These are phyloP conservation scores for Oemleria cerasiformis DNA, from an alignment of 306 rosid genomes.

Conservation along the genomic window DNA sequence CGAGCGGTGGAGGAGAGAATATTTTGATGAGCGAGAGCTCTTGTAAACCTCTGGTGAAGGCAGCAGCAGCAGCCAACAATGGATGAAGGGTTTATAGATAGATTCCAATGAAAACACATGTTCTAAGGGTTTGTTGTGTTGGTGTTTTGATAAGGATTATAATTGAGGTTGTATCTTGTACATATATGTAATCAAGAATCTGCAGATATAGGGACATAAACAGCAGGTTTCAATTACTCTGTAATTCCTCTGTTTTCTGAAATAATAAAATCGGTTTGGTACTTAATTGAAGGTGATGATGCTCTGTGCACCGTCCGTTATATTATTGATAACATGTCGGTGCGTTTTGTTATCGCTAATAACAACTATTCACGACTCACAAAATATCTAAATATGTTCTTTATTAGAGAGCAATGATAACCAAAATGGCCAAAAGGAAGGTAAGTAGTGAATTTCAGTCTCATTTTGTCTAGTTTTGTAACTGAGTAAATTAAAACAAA, in stretches of 20 bases:
- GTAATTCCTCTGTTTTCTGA: constrained; percentile 18
- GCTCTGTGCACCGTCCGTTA: no score
- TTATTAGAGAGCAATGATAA: no score
- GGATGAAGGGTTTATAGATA: neutral
- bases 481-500: no score
- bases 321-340: no score
- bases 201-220: constrained; percentile 22
- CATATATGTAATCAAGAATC: constrained; percentile 26
- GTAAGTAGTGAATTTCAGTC: no score
- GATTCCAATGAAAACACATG: neutral
- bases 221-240: constrained; percentile 5
- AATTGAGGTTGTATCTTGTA: neutral
- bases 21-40: constrained; percentile 58
- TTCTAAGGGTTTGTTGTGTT: neutral
- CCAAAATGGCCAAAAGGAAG: no score
- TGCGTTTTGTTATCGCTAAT: no score
- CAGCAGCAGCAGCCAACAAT: constrained; percentile 34
- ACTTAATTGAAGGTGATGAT: neutral
- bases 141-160: neutral
- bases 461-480: no score
- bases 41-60: constrained; percentile 62
- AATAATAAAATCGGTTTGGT: neutral
- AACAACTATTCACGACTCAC: no score
- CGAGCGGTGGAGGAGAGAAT: constrained; percentile 37
- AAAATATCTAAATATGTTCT: no score